phyloP scores from a whole-genome alignment of 164 flowering plant genomes.

The Hamamelis virginiana region DNA sequence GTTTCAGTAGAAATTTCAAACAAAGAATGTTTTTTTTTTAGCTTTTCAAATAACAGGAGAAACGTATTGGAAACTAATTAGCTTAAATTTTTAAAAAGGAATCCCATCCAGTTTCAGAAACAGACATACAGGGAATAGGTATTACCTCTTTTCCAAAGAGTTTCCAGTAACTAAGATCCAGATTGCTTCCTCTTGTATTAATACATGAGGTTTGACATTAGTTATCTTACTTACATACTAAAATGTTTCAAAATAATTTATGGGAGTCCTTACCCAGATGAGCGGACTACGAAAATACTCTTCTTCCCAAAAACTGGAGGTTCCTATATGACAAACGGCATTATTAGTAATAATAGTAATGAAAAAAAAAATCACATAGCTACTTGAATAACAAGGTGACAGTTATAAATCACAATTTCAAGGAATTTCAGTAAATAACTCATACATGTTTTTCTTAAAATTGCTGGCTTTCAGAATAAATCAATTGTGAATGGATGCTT shows the following conservation, averaged over 20 bases:
- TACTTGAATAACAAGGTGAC: no score
- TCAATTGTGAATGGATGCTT: not conserved
- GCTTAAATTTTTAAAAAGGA: not conserved
- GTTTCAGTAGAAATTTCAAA: not conserved
- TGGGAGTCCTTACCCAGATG: conserved; percentile 67
- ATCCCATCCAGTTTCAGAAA: not conserved
- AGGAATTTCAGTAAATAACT: not conserved
- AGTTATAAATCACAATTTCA: not conserved
- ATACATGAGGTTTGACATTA: not conserved
- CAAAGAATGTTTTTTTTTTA: not conserved
- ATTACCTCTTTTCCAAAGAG: not conserved
- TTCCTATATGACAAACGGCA: conserved; percentile 48
- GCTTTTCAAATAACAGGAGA: not conserved
- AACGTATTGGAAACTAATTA: not conserved
- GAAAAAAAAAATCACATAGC: not conserved
- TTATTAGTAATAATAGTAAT: not conserved
- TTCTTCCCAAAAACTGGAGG: conserved; percentile 94
- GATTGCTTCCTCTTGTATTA: not conserved
- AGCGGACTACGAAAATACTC: conserved; percentile 59
- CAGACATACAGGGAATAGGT: not conserved
- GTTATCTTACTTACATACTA: not conserved
- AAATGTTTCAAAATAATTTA: not conserved
- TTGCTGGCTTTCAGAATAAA: not conserved
- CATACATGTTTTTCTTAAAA: not conserved
- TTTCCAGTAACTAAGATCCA: not conserved